Evolutionary conservation across 176 grass and related monocot species (phyloP), one percentile per base, ranked within the genome.

Genomic region (Poa annua): DNA sequence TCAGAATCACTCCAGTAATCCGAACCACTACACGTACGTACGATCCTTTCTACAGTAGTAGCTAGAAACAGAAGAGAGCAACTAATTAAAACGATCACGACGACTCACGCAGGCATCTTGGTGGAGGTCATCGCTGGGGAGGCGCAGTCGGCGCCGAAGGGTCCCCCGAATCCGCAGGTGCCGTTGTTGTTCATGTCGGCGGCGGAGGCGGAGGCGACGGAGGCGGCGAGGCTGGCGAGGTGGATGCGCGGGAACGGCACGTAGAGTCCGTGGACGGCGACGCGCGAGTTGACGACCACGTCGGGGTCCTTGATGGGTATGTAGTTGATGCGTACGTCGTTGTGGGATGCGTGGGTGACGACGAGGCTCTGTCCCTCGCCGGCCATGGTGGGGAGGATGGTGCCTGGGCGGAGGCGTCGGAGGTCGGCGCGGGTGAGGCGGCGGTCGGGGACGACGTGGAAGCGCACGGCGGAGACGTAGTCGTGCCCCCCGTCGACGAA

Each of bases 241-340:
- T 86, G 79, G 69, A 96, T 86, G 53, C 84, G 88, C 24, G 93
- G 93, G 65, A 96, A 92, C 11, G 86, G 90, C 6, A 82, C 83
- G 65, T 86, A 84, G 81, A 92, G 42, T 22, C 88, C 85, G 57
- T 96, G 93, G 26, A 90, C 70, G 45, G 76, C 90, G 49, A 96
- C 64, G 64, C 93, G 85, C 49, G 93, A 92, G 77, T 96, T 96
- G 71, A 88, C 67, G 38, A 96, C 93, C 59, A 79, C 85, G 63
- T 96, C 85, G 38, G 86, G 80, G 3, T 82, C 77, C 90, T 92
- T 96, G 42, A 96, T 61, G 64, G 93, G 88, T 10, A 96, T 79
- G 80, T 96, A 89, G 86, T 96, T 96, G 79, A 96, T 90, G 71
- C 83, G 68, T 72, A 94, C 68, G 55, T 88, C 83, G 65, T 79